Percentiles rank a stretch among this genome's conserved stretches.
phyloP scores from a whole-genome alignment of 2,329 filamentous ascomycete genomes.

The Diaporthe aspalathi region DNA sequence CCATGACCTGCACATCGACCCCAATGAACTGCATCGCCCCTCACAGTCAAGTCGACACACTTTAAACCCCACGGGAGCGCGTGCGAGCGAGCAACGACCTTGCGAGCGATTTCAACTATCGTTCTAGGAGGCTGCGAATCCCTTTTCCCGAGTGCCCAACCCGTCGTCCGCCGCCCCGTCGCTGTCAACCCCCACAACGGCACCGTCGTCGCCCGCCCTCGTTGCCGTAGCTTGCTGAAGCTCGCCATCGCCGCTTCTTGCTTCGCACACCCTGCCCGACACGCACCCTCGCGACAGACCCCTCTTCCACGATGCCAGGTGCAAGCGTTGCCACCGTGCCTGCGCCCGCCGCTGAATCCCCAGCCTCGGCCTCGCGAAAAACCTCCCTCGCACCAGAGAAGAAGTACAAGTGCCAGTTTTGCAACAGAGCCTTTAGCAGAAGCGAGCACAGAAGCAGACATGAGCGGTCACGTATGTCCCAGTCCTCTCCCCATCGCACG shows the following conservation, averaged over 20 bases:
- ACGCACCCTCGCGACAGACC: constrained; percentile 48
- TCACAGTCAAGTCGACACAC: constrained; percentile 70
- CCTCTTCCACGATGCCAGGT: constrained; percentile 71
- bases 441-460: constrained; percentile 97
- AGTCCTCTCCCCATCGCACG: constrained; percentile 30
- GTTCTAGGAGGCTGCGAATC: constrained; percentile 56
- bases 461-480: constrained; percentile 93
- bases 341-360: constrained; percentile 70
- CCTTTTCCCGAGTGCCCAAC: constrained; percentile 48
- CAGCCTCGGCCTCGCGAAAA: constrained; percentile 78
- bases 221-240: constrained; percentile 37
- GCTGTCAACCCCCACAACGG: constrained; percentile 42
- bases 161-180: constrained; percentile 45
- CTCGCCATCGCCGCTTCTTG: constrained; percentile 31
- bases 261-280: constrained; percentile 40
- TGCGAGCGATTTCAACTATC: constrained; percentile 72
- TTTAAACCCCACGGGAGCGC: constrained; percentile 78
- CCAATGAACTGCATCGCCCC: constrained; percentile 64
- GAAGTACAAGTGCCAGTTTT: constrained; percentile 99
- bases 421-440: constrained; percentile 95
- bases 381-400: constrained; percentile 84
- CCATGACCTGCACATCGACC: constrained; percentile 67
- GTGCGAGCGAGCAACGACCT: constrained; percentile 65
- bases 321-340: constrained; percentile 73
- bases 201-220: constrained; percentile 40